These are phyloP conservation scores for Pseudogymnoascus sp. DNA, from an alignment of 2,329 filamentous ascomycete genomes.

Conservation along the genomic window DNA sequence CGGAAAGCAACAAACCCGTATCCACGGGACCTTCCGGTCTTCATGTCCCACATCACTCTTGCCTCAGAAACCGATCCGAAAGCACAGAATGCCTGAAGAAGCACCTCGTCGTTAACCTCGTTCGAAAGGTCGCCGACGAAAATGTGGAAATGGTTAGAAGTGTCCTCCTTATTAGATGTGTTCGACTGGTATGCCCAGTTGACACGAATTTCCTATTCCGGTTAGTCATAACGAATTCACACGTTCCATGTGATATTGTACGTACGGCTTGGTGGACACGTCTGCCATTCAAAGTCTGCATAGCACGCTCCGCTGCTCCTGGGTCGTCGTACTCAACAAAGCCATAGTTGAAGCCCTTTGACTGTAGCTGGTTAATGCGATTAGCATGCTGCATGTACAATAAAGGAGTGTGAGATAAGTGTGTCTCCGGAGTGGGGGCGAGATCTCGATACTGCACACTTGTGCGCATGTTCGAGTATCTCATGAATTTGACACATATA, in stretches of 20 bases:
- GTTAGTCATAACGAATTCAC: slow-evolving; percentile 22
- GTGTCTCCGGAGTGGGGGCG: slow-evolving; percentile 21
- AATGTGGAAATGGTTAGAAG: slow-evolving; percentile 96
- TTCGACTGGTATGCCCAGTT: slow-evolving; percentile 99
- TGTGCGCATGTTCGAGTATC: slow-evolving; percentile 16
- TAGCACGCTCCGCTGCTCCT: slow-evolving; percentile 88
- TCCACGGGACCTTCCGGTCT: slow-evolving; percentile 92
- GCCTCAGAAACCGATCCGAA: slow-evolving; percentile 96
- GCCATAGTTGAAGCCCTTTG: slow-evolving; percentile 97
- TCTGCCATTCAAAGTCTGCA: slow-evolving; percentile 92
- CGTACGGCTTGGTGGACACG: slow-evolving; percentile 90
- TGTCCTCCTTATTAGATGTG: slow-evolving; percentile 89
- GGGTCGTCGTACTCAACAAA: slow-evolving; percentile 99
- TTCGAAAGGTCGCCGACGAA: slow-evolving; percentile 97
- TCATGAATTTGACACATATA: slow-evolving; percentile 18
- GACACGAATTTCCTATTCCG: slow-evolving; percentile 80
- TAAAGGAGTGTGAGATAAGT: slow-evolving; percentile 9
- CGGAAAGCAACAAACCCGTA: slow-evolving; percentile 98
- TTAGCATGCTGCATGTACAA: slow-evolving; percentile 20
- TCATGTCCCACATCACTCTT: slow-evolving; percentile 99
- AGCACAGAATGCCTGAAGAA: slow-evolving; percentile 87
- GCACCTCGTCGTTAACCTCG: slow-evolving; percentile 94
- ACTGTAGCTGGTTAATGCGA: slow-evolving; percentile 43
- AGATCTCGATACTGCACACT: slow-evolving; percentile 20
- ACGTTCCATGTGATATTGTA: slow-evolving; percentile 12